Evolutionary conservation across 2,329 filamentous ascomycete genomes (phyloP), one percentile per base, ranked within the genome.

Genomic region (Colletotrichum paranaense): DNA sequence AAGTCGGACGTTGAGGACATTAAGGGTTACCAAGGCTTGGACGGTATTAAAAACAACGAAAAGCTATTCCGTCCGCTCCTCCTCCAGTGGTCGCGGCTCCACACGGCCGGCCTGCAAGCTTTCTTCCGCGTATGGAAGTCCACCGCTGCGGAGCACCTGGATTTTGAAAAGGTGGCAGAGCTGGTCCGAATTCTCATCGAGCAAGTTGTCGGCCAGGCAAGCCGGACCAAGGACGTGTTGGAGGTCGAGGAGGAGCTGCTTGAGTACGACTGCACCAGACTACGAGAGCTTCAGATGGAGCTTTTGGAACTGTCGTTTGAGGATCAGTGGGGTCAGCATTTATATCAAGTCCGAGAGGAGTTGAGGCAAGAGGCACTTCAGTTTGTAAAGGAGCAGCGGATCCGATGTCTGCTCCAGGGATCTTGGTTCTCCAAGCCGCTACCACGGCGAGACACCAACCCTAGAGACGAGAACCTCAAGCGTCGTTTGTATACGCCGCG

Each of bases 321-420:
- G 81, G 94, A 97, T 80, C 94, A 94, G 62, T 99, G 97, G 97
- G 95, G 95, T 14, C 91, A 94, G 75, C 95, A 98, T 82, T 87
- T 99, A 32, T 90, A 90, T 75, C 94, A 97, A 83, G 94, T 98
- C n/a, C 93, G 95, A 42, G 95, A 98, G 67, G 95, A 97, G 81
- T 88, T 98, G 57, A 93, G 94, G 77, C 92, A 96, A 78, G 97
- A 99, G 82, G 95, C 96, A 12, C 85, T 98, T 67, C 94, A 98
- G 79, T 99, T 99, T 79, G 94, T 98, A 83, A 98, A 98, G 83
- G 97, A 99, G 84, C 97, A 99, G 82, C 92, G 97, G 49, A 94
- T 98, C 74, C 90, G 97, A 67, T 98, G 95, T 80, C 86, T 99
- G 52, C 88, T 98, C 4, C 90, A 94, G 76, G 97, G 97, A 7